Evolutionary conservation across 2,329 filamentous ascomycete species (phyloP), one percentile per base, ranked within the genome.

Genomic region (Colletotrichum cuscutae): DNA sequence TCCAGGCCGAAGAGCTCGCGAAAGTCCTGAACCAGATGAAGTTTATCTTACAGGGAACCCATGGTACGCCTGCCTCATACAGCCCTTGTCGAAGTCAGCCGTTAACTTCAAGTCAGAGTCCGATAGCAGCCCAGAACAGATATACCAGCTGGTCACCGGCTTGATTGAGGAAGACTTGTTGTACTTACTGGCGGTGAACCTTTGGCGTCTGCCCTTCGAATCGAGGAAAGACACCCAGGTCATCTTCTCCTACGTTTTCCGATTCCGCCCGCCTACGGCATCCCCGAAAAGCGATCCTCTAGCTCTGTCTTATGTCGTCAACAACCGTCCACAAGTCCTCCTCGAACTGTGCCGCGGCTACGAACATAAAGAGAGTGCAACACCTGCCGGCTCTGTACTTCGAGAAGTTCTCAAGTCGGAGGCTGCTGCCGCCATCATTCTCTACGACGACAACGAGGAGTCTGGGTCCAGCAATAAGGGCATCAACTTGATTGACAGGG

Each of bases 211-310:
- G 5, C 95, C 96, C 0, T 99, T 99, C 86, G 97, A 99, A 85
- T 94, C 95, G 49, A 92, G 96, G 79, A 98, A 98, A 86, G 96
- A 98, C 80, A 94, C 94, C 13, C 96, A 98, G 81, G 94, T 97
- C 75, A 97, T 98, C 81, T 97, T 98, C 85, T 98, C 95, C 53
- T 97, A 96, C 82, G 93, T 97, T 77, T 95, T 98, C 81, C 94
- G 95, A 76, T 98, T 97, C 86, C 94, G 94, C 75, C 93, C 93
- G 6, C 87, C 90, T 54, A 90, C 89, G 56, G 89, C 89, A 2
- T 90, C 92, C 24, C 87, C 89, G 13, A 91, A 91, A 78, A 89
- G 88, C 76, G 94, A 97, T 74, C 95, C 95, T 0, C 90, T 95
- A 63, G 95, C 97, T 30, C 88, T 99, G 70, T 93, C 94, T 76